Evolutionary conservation across 495 filamentous ascomycete genomes (phyloP), one percentile per base, ranked within the genome.

Genomic region (Neurospora hispaniola): DNA sequence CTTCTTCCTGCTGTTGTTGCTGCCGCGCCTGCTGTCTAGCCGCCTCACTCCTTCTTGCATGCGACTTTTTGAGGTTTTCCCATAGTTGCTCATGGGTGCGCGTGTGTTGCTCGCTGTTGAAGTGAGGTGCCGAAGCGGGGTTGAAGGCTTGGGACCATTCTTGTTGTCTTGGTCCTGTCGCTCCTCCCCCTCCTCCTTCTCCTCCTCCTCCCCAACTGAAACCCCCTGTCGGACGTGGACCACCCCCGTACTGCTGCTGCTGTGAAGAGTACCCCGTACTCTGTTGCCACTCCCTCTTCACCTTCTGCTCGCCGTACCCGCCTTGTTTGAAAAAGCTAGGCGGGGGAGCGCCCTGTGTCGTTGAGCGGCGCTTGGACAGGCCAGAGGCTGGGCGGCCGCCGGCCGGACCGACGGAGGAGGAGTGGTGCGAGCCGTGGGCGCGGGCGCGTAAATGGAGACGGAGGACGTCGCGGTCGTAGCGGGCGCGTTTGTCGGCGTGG

Each of bases 311-410:
- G 27, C 87, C 89, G 88, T 90, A 93, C 5, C 93, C 94, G 1
- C 93, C 94, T 71, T 86, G 89, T 20, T 88, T 85, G 79, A 91
- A 97, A 81, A 98, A 99, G 74, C 88, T 91, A 0, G 96, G 95
- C 72, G 96, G 95, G 10, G 96, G 94, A 0, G 96, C 96, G 2
- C 85, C 87, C 81, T 94, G 97, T 3, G 90, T 84, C 0, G 89
- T 85, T 0, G 93, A 86, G 16, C 96, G 87, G 59, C 91, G 86
- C 78, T 90, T 93, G 79, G 91, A 94, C 6, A 99, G 83, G 1
- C 96, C 96, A 38, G 89, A 92, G 0, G 93, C 87, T 0, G 93
- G 91, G 3, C 93, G 86, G 0, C 91, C 92, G 14, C 93, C 92
- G 5, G 89, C 82, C 0, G 84, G 85, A 70, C 84, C 85, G 54